Base-by-base conservation (phyloP, 345 rosid genomes). In the Aethionema arabicum region DNA sequence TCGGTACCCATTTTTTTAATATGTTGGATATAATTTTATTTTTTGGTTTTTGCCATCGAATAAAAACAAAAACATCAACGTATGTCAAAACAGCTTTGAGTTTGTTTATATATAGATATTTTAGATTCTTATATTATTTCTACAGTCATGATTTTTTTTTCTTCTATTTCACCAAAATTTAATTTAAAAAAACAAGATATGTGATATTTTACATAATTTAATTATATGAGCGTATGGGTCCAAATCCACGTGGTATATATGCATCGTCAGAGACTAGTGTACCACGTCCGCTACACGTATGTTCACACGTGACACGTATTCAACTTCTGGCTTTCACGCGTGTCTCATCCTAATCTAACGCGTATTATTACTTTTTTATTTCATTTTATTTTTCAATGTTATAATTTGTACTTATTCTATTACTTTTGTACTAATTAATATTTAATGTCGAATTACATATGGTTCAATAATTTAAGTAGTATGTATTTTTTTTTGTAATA, bases 241-340 rank as follows among this genome's bases (percentile, higher is more conserved):
- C 36, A 37, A 8, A 59, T 32, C 65, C 7, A 44, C 29, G 46
- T 61, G 36, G 55, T 47, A 63, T 51, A 30, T 21, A 32, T 39
- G 57, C 58, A 32, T 62, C 14, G 48, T 39, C 68, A 63, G 21
- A 3, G 67, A 52, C 41, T 32, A 10, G 59, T 51, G 41, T 63
- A 2, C 43, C 59, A 52, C 32, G 59, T 41, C 41, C 0, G 16
- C 52, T 7, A 51, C 68, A 42, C 59, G 59, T 52, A 31, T 8
- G 58, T 16, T 50, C 56, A 32, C 51, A 63, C 51, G 35, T 63
- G 50, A 31, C 59, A 44, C 39, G 67, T 40, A 15, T 6, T 41
- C 42, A 12, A 39, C 15, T 52, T 63, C 7, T 32, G 59, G 57
- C 57, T 63, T 49, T 31, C 38, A 13, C 39, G 10, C 66, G 49